These are phyloP conservation scores for Albizia julibrissin DNA, from an alignment of 306 rosid genomes.

Conservation along the genomic window DNA sequence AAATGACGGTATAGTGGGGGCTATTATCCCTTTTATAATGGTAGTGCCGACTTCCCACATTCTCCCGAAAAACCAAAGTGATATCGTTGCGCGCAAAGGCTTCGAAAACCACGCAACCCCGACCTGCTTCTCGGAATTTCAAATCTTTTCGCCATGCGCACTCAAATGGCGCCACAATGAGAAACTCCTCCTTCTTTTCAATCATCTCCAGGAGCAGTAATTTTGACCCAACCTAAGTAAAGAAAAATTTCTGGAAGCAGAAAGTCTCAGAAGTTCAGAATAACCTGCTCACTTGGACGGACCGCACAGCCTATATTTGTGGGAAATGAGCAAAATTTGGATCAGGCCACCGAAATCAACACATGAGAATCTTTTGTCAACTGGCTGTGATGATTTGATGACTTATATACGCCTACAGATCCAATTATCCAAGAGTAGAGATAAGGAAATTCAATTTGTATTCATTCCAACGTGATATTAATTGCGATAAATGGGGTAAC, in stretches of 20 bases:
- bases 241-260: conserved; percentile 7
- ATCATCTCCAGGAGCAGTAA: conserved; percentile 28
- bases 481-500: background rate
- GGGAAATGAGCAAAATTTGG: background rate
- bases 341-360: conserved; percentile 2
- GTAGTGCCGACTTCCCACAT: conserved; percentile 88
- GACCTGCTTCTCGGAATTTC: conserved; percentile 82
- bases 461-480: background rate
- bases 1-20: conserved; percentile 86
- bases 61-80: conserved; percentile 83
- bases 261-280: background rate
- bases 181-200: conserved; percentile 60
- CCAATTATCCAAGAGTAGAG: background rate
- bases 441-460: background rate
- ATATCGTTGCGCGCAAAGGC: conserved; percentile 94
- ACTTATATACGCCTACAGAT: background rate
- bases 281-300: background rate
- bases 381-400: background rate
- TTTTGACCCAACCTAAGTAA: background rate
- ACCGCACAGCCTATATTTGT: background rate
- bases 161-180: conserved; percentile 92
- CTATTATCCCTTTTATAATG: conserved; percentile 88
- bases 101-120: conserved; percentile 93
- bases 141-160: conserved; percentile 89
- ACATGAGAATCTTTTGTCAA: background rate